These are phyloP conservation scores for Cucurbita maxima DNA, from an alignment of 306 rosid genomes.

Conservation along the genomic window DNA sequence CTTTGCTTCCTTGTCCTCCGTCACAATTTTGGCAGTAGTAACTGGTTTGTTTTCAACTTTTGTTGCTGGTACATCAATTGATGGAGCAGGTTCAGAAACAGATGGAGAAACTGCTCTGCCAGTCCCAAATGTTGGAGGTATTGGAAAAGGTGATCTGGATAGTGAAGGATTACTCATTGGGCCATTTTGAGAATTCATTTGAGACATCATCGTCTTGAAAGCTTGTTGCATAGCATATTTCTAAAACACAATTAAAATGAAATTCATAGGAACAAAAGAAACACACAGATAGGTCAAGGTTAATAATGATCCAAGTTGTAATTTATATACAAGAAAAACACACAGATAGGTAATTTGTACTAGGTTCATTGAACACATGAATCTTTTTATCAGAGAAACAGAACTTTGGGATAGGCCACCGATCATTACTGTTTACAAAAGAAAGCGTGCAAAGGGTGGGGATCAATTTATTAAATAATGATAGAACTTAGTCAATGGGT, in stretches of 20 bases:
- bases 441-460: not conserved
- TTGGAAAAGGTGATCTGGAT: slow-evolving; percentile 61
- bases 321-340: not conserved
- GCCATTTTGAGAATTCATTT: slow-evolving; percentile 62
- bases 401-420: not conserved
- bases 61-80: slow-evolving; percentile 61
- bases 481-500: not conserved
- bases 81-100: slow-evolving; percentile 37
- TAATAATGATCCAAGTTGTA: not conserved
- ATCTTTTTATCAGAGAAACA: not conserved
- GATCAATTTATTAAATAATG: not conserved
- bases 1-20: slow-evolving; percentile 37
- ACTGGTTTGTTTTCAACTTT: slow-evolving; percentile 39
- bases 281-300: not conserved
- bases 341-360: too few species aligned
- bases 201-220: slow-evolving; percentile 87
- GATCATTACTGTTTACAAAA: not conserved
- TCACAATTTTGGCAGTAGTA: slow-evolving; percentile 25
- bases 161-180: slow-evolving; percentile 39
- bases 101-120: slow-evolving; percentile 27
- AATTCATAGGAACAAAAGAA: not conserved
- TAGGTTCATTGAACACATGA: not conserved
- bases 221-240: slow-evolving; percentile 99
- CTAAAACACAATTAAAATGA: slow-evolving; percentile 26
- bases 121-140: slow-evolving; percentile 38